Percentiles rank a stretch among this genome's conserved stretches.
Evolutionary conservation across 139 green algal genomes (phyloP).

Genomic region (Chlorella sp.): DNA sequence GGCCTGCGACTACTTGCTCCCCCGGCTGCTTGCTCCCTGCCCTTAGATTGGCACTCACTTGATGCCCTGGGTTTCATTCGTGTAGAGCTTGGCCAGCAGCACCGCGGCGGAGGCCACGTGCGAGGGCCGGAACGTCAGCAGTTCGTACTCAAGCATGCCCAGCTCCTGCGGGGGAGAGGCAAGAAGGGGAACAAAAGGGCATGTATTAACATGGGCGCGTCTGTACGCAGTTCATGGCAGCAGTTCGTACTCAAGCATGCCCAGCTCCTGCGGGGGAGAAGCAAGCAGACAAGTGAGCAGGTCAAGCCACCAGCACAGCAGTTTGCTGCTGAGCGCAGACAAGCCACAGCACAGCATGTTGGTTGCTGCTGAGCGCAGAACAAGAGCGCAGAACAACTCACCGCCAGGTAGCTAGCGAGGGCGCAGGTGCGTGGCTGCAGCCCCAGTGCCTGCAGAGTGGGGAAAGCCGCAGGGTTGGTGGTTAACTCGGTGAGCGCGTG

Average conservation of each 20-base stretch:
- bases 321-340: too few species aligned
- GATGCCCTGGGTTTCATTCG: not conserved
- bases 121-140: slow-evolving; percentile 42
- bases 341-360: too few species aligned
- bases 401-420: slow-evolving; percentile 55
- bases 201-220: too few species aligned
- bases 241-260: slow-evolving; percentile 54
- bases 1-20: too few species aligned
- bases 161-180: slow-evolving; percentile 62
- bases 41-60: not conserved
- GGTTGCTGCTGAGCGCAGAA: too few species aligned
- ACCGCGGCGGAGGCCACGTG: slow-evolving; percentile 44
- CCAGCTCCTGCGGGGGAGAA: slow-evolving; percentile 59
- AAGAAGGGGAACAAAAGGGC: too few species aligned
- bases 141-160: slow-evolving; percentile 53
- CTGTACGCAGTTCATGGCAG: too few species aligned
- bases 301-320: too few species aligned
- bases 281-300: too few species aligned
- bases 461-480: too few species aligned
- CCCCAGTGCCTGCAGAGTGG: slow-evolving; percentile 4
- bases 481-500: too few species aligned
- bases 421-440: slow-evolving; percentile 36
- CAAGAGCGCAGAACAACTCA: slow-evolving; percentile 48
- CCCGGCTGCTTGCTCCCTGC: too few species aligned
- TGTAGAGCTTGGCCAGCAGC: slow-evolving; percentile 40